Evolutionary conservation across 257 asterid species (phyloP), one percentile per base, ranked within the genome.

Genomic region (Nicotiana otophora): DNA sequence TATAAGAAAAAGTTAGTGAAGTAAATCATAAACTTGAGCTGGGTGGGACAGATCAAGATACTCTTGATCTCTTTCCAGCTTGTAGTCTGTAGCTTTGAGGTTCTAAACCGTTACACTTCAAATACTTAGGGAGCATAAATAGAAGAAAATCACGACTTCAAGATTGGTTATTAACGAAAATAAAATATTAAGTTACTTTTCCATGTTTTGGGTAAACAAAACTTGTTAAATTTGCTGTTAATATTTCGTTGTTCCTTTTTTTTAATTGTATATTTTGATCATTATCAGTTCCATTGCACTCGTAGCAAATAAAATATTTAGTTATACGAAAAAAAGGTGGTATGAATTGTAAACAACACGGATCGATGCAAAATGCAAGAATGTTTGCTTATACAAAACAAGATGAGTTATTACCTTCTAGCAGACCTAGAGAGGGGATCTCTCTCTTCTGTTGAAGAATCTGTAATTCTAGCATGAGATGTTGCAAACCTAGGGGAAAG

Each of bases 361-460:
- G 19, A 39, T 7, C 48, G 10, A 54, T 54, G n/a, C 19, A 54
- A 54, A 54, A 15, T 4, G 60, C n/a, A 54, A 54, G n/a, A 15
- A 23, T 23, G 33, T 42, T 72, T 72, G 5, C 4, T 72, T 12
- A 12, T 46, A 46, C 33, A 7, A 65, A 3, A 81, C n/a, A 51
- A 66, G 3, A 6, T 14, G 68, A 23, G 23, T 5, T 69, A 63
- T 58, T 89, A 94, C 98, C 97, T 93, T 84, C 97, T 91, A 28
- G 98, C 98, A 23, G 98, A 94, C 84, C 98, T 89, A 17, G 95
- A 88, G 26, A 92, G 88, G 16, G 97, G 97, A 64, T 94, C 94
- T 76, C 97, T 86, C 81, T 62, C 87, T 64, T 91, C 98, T 76
- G 89, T 80, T 69, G 86, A 46, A 20, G 93, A 87, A n/a, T 84